Percentiles rank a stretch among this genome's conserved stretches.
phyloP scores from a whole-genome alignment of 495 filamentous ascomycete species.

The Evansstolkia leycettana region DNA sequence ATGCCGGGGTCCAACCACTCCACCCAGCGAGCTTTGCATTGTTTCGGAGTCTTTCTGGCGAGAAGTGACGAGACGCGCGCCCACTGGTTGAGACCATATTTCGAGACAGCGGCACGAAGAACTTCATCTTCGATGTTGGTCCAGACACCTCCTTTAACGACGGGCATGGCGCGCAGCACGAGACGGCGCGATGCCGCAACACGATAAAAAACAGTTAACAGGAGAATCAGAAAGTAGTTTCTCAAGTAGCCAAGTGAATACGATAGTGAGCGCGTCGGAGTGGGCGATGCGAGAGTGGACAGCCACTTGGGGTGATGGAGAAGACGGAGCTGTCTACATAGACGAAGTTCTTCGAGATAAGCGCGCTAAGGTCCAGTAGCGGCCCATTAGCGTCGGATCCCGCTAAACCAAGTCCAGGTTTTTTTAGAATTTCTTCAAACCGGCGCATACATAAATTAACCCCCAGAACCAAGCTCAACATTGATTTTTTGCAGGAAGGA shows the following conservation, averaged over 20 bases:
- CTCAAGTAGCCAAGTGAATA: no score
- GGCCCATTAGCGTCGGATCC: slow-evolving; percentile 9
- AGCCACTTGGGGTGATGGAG: no score
- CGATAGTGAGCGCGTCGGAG: no score
- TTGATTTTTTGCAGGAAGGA: not conserved
- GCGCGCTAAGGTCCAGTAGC: slow-evolving; percentile 11
- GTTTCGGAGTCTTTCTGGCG: slow-evolving; percentile 94
- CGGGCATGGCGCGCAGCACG: slow-evolving; percentile 54
- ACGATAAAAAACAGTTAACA: slow-evolving; percentile 8
- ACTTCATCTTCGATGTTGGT: slow-evolving; percentile 86
- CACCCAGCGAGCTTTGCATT: slow-evolving; percentile 96
- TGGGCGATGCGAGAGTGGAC: no score
- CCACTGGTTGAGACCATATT: slow-evolving; percentile 98
- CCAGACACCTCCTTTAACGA: slow-evolving; percentile 97
- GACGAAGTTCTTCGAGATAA: no score
- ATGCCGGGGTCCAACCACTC: slow-evolving; percentile 98
- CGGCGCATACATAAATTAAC: slow-evolving; percentile 16
- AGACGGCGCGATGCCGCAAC: slow-evolving; percentile 4
- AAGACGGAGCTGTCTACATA: no score
- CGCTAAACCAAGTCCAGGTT: slow-evolving; percentile 15
- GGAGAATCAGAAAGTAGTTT: not conserved
- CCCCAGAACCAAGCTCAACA: slow-evolving; percentile 2
- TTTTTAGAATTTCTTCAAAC: slow-evolving; percentile 10
- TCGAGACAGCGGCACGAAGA: slow-evolving; percentile 86
- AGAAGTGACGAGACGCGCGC: slow-evolving; percentile 95